Base-by-base conservation (phyloP, 345 rosid species). In the Xanthoceras sorbifolium region DNA sequence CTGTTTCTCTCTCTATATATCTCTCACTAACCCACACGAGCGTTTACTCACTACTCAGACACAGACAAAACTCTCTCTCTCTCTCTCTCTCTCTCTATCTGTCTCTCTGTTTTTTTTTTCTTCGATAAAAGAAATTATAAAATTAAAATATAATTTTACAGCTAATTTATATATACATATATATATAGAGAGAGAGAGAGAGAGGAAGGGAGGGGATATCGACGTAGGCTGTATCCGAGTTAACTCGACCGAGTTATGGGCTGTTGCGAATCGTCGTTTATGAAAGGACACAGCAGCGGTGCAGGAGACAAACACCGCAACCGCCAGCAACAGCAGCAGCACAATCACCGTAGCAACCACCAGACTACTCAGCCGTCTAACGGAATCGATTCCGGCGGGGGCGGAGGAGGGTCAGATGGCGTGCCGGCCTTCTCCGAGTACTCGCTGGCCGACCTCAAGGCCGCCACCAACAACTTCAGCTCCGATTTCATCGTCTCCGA, bases 381-480 rank as follows among this genome's bases (percentile, higher is more conserved):
- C 71, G 85, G 89, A 14, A 54, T 69, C 28, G 66, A 57, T 26
- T 59, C 44, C 1, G 82, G 59, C 26, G 81, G 72, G 10, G 87
- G 63, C 3, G 80, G 1, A 2, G 44, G 48, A 29, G 34, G 69
- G 25, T 77, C 80, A 26, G 83, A 78, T 4, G 85, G 72, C 69
- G 78, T 78, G 10, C 86, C 84, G 2, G 80, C 79, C 71, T 85
- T 95, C 78, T 72, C 81, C 10, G 97, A 91, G 93, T 94, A 89
- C 86, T 88, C 94, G 0, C 83, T 87, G 4, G 80, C 89, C 22
- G 99, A 90, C 77, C 89, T 95, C 31, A 90, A 85, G 76, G 85
- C 90, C 18, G 99, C 99, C 25, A 95, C 99, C 29, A 87, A 88
- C 78, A 87, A 92, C 85, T 95, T 93, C 82, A 81, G 89, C 88